Base-by-base conservation (phyloP, 257 asterid species). In the Nyctanthes arbortristis region DNA sequence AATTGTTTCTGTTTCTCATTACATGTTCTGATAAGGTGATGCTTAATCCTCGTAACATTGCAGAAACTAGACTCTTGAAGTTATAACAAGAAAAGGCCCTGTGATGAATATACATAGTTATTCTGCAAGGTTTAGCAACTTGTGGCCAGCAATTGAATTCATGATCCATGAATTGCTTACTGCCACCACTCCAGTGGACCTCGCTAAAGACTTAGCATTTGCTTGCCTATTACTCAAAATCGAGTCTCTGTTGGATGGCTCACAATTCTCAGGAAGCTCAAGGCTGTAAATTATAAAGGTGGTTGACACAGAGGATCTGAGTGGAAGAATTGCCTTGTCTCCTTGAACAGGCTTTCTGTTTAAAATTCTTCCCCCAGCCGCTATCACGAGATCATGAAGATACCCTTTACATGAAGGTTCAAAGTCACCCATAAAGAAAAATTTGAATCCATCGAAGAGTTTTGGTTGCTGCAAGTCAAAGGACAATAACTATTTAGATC, bases 291-390 rank as follows among this genome's bases (percentile, higher is more conserved):
- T 72, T 61, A 91, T 75, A 70, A 80, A 76, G 18, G 87, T 72
- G 1, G 8, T 81, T 24, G 71, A 68, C 62, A 69, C 56, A 30
- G 75, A 45, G 80, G 63, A 65, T 73, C 61, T 65, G 29, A 40
- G 36, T 11, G 71, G 73, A 30, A 62, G 59, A 55, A 1, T 25
- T n/a, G 75, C 74, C 63, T 77, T 73, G 13, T 80, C 83, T 68
- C 80, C 78, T 4, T 70, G 68, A 56, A 91, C 78, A 16, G 97
- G 99, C 82, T 91, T 91, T 72, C 99, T 72, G 69, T 77, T 85
- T 63, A 91, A 82, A 66, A 91, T 83, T 61, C 76, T 86, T 70
- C 97, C 99, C 72, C 97, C 99, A 59, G 92, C 97, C 66, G 93
- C 86, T 36, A 79, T 75, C 62, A 89, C 94, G 11, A 93, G 96